Evolutionary conservation across 306 rosid species (phyloP), one percentile per base, ranked within the genome.

Genomic region (Cicer pinnatifidum): DNA sequence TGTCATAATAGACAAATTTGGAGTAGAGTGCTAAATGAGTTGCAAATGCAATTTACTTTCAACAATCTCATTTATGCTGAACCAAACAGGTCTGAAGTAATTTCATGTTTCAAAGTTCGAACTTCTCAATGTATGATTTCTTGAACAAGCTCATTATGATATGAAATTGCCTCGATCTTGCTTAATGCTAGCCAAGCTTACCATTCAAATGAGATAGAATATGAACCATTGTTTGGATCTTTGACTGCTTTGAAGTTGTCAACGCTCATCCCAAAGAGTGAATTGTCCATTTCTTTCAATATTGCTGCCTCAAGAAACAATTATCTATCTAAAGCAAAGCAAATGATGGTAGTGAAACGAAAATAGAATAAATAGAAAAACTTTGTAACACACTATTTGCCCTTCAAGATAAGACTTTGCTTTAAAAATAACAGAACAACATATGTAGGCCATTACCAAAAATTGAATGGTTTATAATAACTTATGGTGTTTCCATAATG

Each of bases 211-310:
- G 20, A 19, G 20, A 19, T 1, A 19, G 20, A 19, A 19, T 19
- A 19, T 19, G 1, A 19, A 19, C 20, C 20, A 19, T 19, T 19
- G 20, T 19, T 19, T 19, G 20, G 20, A 19, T 19, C 20, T 19
- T 19, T 19, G 20, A 19, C 20, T 0, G 20, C 20, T 19, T 19
- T 91, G 76, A 93, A 93, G 87, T 89, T 91, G 85, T 91, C 98
- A 0, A 84, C 60, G 28, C 91, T 94, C 97, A 94, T 91, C 33
- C 98, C 98, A 47, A 91, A 94, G 66, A 92, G 98, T 43, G 94
- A 91, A 78, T 94, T 94, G 35, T 97, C 98, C 91, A 94, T 84
- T 0, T 91, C 98, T 84, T 94, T 94, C 79, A 94, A 78, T 82
- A 91, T 94, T 15, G 68, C 96, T 94, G 89, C 73, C 70, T 80